Base-by-base conservation (phyloP, 345 rosid species). In the Luvunga scandens region DNA sequence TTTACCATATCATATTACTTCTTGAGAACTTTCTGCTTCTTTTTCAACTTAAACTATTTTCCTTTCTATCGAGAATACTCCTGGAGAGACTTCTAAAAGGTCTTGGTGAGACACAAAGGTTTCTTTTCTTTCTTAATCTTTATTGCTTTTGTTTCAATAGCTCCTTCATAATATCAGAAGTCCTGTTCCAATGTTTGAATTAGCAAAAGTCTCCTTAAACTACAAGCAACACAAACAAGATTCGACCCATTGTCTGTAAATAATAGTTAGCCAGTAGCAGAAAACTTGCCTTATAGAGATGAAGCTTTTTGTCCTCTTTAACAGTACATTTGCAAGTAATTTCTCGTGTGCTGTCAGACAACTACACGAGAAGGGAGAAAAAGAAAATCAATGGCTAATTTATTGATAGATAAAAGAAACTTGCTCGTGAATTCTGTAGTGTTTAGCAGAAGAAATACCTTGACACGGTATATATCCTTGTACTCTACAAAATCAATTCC, bases 281-380 rank as follows among this genome's bases (percentile, higher is more conserved):
- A 42, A 75, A 74, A 80, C 85, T 61, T 79, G 45, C 88, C 88
- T 88, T 83, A 65, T 83, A 79, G 27, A 81, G 80, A 28, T 71
- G 62, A 48, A 84, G 86, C 31, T 73, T 76, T 28, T 82, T 75
- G 60, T 79, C 85, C 53, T 75, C 81, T 42, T 16, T 67, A 2
- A 80, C 63, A 14, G 75, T 59, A 50, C 89, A 88, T 76, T 86
- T 88, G 89, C 91, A 88, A 6, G 74, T 55, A 70, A 88, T 38
- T 18, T 27, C 72, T 55, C 60, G 22, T 71, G 55, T 12, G 33
- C 62, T 72, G 74, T 80, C 76, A 13, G 83, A 60, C 55, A 73
- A 38, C 76, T 73, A 1, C 34, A 60, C 24, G 36, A 36, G 13
- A 19, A 21, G 21, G 6, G 45, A 2, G 45, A 0, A 1, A 0